phyloP scores from a whole-genome alignment of 257 asterid species.

The Nicotiana knightiana region DNA sequence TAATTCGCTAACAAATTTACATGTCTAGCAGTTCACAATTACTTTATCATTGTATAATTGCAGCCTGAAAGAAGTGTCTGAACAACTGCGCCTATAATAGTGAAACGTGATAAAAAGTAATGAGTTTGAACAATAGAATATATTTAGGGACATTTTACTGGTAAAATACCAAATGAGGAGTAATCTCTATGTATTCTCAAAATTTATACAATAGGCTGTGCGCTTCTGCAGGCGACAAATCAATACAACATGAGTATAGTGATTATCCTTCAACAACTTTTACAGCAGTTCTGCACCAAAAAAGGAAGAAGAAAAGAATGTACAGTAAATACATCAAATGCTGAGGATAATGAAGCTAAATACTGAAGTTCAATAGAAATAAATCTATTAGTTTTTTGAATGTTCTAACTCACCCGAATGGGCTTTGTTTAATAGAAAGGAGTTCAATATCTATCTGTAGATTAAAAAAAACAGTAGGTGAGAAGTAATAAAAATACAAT shows the following conservation, averaged over 20 bases:
- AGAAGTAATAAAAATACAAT: not conserved
- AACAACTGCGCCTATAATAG: too few relatives aligned
- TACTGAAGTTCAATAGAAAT: not conserved
- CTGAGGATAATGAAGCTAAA: not conserved
- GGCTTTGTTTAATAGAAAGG: constrained; percentile 78
- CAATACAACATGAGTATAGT: constrained; percentile 11
- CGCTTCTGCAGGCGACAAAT: not conserved
- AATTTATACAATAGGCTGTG: not conserved
- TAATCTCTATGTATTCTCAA: not conserved
- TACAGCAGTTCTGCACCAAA: constrained; percentile 68
- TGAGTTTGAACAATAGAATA: not conserved
- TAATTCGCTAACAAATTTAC: not conserved
- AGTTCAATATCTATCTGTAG: constrained; percentile 82
- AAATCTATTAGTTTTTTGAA: not conserved
- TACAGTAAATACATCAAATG: not conserved
- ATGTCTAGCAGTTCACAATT: not conserved
- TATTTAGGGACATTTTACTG: not conserved
- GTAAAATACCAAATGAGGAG: not conserved
- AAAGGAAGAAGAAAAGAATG: not conserved
- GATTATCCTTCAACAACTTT: constrained; percentile 78
- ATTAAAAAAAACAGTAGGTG: not conserved
- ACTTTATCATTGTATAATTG: not conserved
- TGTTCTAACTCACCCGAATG: constrained; percentile 63
- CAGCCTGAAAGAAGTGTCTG: not conserved
- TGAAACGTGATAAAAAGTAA: not conserved